A percentile compares a stretch with the other conserved stretches of the same genome.
phyloP scores from a whole-genome alignment of 768 basidiomycete genomes.

The Boletus reticulatus region DNA sequence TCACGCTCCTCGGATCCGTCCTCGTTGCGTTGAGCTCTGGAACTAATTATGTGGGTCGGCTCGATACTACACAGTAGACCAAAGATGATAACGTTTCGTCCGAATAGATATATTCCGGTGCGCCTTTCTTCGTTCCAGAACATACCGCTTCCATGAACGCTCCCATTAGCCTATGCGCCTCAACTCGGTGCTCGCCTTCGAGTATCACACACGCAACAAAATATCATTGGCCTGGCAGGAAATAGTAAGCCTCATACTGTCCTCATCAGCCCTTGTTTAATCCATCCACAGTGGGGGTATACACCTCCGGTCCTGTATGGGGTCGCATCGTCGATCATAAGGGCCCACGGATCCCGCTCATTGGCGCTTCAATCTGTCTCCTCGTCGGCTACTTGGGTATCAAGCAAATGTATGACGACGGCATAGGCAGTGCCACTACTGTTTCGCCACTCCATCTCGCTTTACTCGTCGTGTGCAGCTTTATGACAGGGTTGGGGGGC shows the following conservation, averaged over 20 bases:
- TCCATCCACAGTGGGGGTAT: constrained; percentile 61
- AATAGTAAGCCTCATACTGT: constrained; percentile 47
- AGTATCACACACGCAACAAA: constrained; percentile 78
- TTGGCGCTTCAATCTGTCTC: constrained; percentile 55
- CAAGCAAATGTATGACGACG: constrained; percentile 59
- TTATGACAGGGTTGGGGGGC: constrained; percentile 75
- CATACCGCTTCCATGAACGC: not conserved
- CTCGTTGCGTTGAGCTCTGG: constrained; percentile 63
- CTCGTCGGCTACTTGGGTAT: constrained; percentile 77
- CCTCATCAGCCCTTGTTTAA: not conserved
- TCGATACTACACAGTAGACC: not conserved
- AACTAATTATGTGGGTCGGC: constrained; percentile 66
- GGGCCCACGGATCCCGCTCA: constrained; percentile 70
- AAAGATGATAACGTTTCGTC: not conserved
- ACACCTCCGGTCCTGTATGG: constrained; percentile 72
- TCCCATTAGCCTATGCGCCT: constrained; percentile 70
- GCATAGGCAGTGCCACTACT: constrained; percentile 37
- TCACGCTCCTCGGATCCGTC: constrained; percentile 54
- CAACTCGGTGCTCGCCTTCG: constrained; percentile 77
- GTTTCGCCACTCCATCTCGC: constrained; percentile 44
- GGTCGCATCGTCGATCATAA: constrained; percentile 73
- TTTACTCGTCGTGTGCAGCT: constrained; percentile 59
- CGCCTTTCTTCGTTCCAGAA: not conserved
- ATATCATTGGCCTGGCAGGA: constrained; percentile 78
- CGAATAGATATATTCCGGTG: constrained; percentile 31